Evolutionary conservation across 2,329 filamentous ascomycete species (phyloP).

Genomic region (Lachnellula suecica): DNA sequence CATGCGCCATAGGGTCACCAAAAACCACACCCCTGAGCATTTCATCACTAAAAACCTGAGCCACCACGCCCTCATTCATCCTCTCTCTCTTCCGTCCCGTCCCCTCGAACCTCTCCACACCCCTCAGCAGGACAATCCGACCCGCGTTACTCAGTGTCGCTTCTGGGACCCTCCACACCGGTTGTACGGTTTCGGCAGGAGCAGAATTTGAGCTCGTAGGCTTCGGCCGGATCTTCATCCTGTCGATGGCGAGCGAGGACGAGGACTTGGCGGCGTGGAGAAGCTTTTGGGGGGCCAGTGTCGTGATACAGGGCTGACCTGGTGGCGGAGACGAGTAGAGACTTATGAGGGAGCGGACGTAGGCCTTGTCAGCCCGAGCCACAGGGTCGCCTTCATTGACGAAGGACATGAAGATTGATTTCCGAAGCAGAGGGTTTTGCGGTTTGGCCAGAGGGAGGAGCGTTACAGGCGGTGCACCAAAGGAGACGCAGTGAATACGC

Average conservation of each 20-base stretch:
- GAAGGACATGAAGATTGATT: constrained; percentile 76
- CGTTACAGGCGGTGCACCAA: constrained; percentile 78
- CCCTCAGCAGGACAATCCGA: constrained; percentile 63
- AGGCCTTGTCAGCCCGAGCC: constrained; percentile 71
- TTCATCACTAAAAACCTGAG: constrained; percentile 66
- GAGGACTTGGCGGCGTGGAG: constrained; percentile 20
- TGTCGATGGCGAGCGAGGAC: constrained; percentile 20
- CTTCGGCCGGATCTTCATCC: constrained; percentile 12
- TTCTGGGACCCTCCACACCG: constrained; percentile 64
- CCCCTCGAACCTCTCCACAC: constrained; percentile 41
- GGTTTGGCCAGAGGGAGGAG: constrained; percentile 68
- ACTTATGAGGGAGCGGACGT: constrained; percentile 70
- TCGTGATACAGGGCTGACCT: constrained; percentile 12
- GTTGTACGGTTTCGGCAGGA: constrained; percentile 30
- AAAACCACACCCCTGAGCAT: constrained; percentile 71
- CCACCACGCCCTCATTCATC: constrained; percentile 62
- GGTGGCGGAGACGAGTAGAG: constrained; percentile 60
- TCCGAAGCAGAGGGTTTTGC: constrained; percentile 46
- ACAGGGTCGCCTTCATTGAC: constrained; percentile 88
- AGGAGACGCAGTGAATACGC: constrained; percentile 80
- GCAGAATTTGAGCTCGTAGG: constrained; percentile 23
- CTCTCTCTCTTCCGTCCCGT: constrained; percentile 45
- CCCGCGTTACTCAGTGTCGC: constrained; percentile 70
- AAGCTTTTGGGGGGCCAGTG: constrained; percentile 15
- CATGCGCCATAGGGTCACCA: constrained; percentile 78